Conservation (phyloP, 2,329 filamentous ascomycete species). For the Penicillium thymicola region DNA sequence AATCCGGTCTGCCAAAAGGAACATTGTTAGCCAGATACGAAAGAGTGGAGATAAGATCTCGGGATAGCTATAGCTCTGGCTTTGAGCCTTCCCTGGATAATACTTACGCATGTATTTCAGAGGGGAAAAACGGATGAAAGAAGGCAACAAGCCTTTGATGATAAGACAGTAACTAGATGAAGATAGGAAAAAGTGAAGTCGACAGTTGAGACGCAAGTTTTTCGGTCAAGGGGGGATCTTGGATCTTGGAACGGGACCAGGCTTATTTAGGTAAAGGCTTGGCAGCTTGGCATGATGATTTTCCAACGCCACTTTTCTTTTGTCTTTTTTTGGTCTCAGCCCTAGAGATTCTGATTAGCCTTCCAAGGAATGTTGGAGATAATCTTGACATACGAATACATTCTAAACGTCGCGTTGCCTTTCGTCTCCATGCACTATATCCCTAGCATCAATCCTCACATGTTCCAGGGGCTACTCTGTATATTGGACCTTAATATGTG, state of each 20-base stretch:
- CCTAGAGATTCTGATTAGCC: not conserved
- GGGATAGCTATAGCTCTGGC: not conserved
- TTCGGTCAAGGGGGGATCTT: not conserved
- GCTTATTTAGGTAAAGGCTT: conserved; percentile 17
- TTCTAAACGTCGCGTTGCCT: not conserved
- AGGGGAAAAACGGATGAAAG: conserved; percentile 18
- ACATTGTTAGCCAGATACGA: conserved; percentile 10
- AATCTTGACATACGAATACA: not conserved
- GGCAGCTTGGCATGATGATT: conserved; percentile 11
- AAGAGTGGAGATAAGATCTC: not conserved
- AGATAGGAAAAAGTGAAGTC: not conserved
- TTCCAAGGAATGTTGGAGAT: not conserved
- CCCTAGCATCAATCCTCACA: conserved; percentile 7
- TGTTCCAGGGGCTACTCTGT: not conserved
- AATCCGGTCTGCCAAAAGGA: conserved; percentile 31
- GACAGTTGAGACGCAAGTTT: not conserved
- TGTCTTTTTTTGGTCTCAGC: not conserved
- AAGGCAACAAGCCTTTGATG: conserved; percentile 18
- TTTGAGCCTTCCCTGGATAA: not conserved
- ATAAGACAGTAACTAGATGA: not conserved
- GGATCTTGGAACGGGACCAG: not conserved
- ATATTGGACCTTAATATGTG: conserved; percentile 3
- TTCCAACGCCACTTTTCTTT: not conserved
- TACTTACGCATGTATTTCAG: conserved; percentile 39
- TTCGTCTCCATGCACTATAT: not conserved